Conservation (phyloP, 2,329 filamentous ascomycete genomes). For the Talaromyces sp. region DNA sequence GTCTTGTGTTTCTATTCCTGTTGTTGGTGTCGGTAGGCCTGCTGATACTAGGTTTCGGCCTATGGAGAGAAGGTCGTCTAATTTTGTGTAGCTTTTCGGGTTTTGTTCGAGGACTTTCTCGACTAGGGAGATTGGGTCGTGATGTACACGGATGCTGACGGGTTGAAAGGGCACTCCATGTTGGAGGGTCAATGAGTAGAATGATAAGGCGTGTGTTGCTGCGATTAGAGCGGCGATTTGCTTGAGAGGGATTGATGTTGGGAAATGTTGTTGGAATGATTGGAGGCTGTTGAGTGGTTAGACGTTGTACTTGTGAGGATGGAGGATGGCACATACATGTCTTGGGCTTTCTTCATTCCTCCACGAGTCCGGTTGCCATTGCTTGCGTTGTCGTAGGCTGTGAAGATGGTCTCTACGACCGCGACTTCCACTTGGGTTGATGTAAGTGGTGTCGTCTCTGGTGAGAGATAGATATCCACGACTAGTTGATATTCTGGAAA, state of each 20-base stretch:
- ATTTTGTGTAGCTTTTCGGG: constrained; percentile 61
- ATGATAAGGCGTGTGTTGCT: constrained; percentile 66
- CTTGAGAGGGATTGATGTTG: constrained; percentile 41
- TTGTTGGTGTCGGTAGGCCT: constrained; percentile 36
- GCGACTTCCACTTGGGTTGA: constrained; percentile 54
- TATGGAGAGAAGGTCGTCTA: constrained; percentile 66
- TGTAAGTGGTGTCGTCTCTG: constrained; percentile 41
- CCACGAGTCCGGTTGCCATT: constrained; percentile 67
- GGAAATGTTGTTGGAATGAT: constrained; percentile 47
- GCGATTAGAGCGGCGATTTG: constrained; percentile 58
- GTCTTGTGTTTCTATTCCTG: constrained; percentile 22
- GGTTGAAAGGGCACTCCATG: constrained; percentile 68
- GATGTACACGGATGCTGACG: constrained; percentile 66
- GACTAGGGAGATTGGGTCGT: constrained; percentile 62
- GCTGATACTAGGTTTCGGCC: constrained; percentile 60
- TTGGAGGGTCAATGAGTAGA: constrained; percentile 65
- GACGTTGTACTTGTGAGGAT: neutral
- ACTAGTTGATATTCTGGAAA: constrained; percentile 45
- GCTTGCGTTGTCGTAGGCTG: constrained; percentile 65
- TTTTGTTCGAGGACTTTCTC: constrained; percentile 66
- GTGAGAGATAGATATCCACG: constrained; percentile 43
- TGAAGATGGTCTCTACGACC: constrained; percentile 56
- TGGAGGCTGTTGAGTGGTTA: constrained; percentile 36
- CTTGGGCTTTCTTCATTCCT: constrained; percentile 63
- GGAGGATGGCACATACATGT: constrained; percentile 50